phyloP scores from a whole-genome alignment of 2,329 filamentous ascomycete species.

The Sordariomycetes sp. region DNA sequence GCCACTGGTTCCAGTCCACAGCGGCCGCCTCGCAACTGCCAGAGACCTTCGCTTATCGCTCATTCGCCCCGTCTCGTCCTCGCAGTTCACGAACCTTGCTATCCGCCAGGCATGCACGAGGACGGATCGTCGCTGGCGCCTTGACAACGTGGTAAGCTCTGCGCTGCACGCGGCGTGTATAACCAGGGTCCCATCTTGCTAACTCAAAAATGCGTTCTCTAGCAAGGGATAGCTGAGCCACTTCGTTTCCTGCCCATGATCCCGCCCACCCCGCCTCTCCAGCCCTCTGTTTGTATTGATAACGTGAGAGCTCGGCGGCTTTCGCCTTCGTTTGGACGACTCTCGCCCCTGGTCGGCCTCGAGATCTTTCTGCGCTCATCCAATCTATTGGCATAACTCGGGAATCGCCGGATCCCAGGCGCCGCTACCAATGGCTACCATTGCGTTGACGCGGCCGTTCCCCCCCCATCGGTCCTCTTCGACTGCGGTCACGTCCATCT shows the following conservation, averaged over 20 bases:
- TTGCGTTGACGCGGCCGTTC: slow-evolving; percentile 39
- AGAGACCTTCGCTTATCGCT: background rate
- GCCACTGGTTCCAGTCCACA: background rate
- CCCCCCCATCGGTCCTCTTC: slow-evolving; percentile 32
- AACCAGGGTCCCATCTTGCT: background rate
- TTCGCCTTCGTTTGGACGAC: background rate
- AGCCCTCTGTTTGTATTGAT: background rate
- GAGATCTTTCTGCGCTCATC: background rate
- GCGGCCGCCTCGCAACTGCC: background rate
- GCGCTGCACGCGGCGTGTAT: background rate
- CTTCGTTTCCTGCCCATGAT: background rate
- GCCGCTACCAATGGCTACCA: slow-evolving; percentile 36
- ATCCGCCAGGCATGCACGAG: background rate
- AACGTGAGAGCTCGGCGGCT: background rate
- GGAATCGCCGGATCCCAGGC: background rate
- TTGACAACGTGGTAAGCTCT: background rate
- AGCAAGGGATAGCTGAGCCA: background rate
- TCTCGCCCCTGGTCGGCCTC: background rate
- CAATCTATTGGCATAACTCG: background rate
- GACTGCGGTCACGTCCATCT: slow-evolving; percentile 12
- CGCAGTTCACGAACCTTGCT: background rate
- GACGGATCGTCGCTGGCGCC: background rate
- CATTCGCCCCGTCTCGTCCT: background rate
- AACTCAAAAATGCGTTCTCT: background rate
- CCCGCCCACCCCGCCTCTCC: background rate